Percentiles rank a stretch among this genome's conserved stretches.
phyloP scores from a whole-genome alignment of 768 basidiomycete genomes.

The Auricularia sp. region DNA sequence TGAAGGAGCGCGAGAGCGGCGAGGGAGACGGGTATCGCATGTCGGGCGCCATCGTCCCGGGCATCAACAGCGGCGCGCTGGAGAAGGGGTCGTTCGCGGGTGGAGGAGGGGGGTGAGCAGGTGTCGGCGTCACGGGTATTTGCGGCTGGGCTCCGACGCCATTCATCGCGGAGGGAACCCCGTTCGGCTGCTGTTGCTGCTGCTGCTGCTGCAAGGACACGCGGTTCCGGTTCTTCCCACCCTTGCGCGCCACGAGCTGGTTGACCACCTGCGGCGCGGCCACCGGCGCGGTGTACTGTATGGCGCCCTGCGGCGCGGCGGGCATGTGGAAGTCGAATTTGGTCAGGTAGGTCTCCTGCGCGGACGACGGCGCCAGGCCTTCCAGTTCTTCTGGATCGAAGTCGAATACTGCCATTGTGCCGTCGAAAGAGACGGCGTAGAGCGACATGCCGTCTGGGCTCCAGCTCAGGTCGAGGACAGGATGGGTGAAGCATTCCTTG shows the following conservation, averaged over 20 bases:
- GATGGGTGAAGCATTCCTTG: conserved; percentile 87
- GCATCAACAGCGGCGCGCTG: conserved; percentile 13
- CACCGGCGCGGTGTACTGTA: neutral
- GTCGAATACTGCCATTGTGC: conserved; percentile 79
- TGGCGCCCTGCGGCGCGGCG: neutral
- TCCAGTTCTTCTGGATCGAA: conserved; percentile 75
- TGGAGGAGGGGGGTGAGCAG: conserved; percentile 10
- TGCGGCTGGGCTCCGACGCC: neutral
- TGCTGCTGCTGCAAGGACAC: conserved; percentile 2
- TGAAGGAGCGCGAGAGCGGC: conserved; percentile 8
- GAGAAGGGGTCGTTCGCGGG: conserved; percentile 4
- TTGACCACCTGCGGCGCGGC: conserved; percentile 36
- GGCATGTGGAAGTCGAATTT: conserved; percentile 64
- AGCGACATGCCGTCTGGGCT: conserved; percentile 86
- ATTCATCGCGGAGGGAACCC: conserved; percentile 2
- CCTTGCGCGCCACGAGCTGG: conserved; percentile 64
- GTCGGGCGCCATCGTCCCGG: conserved; percentile 1
- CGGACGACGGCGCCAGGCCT: conserved; percentile 63
- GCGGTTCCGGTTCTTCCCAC: conserved; percentile 10
- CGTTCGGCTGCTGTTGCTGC: neutral
- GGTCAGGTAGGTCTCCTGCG: conserved; percentile 69
- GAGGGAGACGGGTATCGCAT: neutral
- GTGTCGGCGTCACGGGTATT: conserved; percentile 3
- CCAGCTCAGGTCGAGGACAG: conserved; percentile 95
- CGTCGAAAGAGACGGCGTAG: conserved; percentile 93